phyloP scores from a whole-genome alignment of 768 basidiomycete genomes.

The Podaxis mareebaensis region DNA sequence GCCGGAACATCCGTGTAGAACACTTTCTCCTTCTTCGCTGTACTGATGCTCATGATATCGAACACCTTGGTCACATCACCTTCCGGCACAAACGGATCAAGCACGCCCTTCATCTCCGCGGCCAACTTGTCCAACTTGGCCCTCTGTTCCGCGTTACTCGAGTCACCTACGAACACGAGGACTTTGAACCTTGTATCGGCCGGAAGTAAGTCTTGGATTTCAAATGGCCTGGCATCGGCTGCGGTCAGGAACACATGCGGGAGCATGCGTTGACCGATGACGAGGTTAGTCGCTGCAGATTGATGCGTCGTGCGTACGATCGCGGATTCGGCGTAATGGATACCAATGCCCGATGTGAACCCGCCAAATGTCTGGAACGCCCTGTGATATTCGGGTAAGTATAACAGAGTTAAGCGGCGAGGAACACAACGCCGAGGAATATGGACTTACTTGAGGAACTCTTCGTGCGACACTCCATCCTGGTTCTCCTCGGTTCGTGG shows the following conservation, averaged over 20 bases:
- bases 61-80: constrained; percentile 37
- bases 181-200: constrained; percentile 57
- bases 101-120: constrained; percentile 30
- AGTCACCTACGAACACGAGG: constrained; percentile 53
- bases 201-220: constrained; percentile 55
- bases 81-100: constrained; percentile 30
- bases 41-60: constrained; percentile 42
- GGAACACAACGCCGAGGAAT: neutral
- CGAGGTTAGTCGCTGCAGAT: constrained; percentile 37
- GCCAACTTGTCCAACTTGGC: constrained; percentile 33
- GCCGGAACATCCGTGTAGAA: constrained; percentile 47
- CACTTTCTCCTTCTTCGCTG: constrained; percentile 37
- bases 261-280: constrained; percentile 52
- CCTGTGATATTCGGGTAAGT: constrained; percentile 25
- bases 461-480: constrained; percentile 53
- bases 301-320: constrained; percentile 43
- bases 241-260: constrained; percentile 51
- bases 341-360: constrained; percentile 56
- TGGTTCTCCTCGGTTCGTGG: constrained; percentile 48
- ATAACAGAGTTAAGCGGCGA: neutral
- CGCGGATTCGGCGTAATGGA: constrained; percentile 50
- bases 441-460: constrained; percentile 43
- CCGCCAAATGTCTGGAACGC: constrained; percentile 54
- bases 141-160: constrained; percentile 29
- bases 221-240: constrained; percentile 48